These are phyloP conservation scores for Sporothrix brasiliensis DNA, from an alignment of 2,329 filamentous ascomycete species.

Conservation along the genomic window DNA sequence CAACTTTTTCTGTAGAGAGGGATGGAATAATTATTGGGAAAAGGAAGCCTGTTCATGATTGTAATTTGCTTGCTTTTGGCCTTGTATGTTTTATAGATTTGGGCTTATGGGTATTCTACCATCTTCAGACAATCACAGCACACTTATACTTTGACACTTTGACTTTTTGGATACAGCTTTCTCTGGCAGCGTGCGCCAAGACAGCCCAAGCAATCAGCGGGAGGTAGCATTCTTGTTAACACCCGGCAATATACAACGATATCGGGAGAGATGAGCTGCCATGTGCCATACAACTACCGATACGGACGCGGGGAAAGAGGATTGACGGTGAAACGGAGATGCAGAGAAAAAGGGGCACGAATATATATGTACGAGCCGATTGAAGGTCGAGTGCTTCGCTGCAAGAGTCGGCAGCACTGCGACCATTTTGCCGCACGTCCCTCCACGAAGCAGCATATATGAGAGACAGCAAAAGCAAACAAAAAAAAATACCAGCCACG, in stretches of 20 bases:
- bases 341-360: not conserved
- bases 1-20: too few relatives aligned
- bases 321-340: slow-evolving; percentile 12
- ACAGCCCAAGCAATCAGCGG: not conserved
- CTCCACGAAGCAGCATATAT: not conserved
- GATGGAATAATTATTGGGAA: not conserved
- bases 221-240: slow-evolving; percentile 1
- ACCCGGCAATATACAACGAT: slow-evolving; percentile 27
- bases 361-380: slow-evolving; percentile 7
- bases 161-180: not conserved
- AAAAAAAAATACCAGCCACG: too few relatives aligned
- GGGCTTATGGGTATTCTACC: not conserved
- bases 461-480: not conserved
- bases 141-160: not conserved
- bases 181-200: slow-evolving; percentile 1
- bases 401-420: not conserved
- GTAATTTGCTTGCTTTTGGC: not conserved
- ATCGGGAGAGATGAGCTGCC: not conserved
- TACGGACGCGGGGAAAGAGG: slow-evolving; percentile 23
- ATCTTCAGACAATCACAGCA: slow-evolving; percentile 11
- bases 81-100: not conserved
- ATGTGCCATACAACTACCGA: not conserved
- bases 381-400: not conserved
- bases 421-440: not conserved
- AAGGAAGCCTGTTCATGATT: not conserved